A percentile compares a stretch with the other conserved stretches of the same genome.
Conservation (phyloP, 139 green algal species). For the Chlamydomonas sphaeroides region DNA sequence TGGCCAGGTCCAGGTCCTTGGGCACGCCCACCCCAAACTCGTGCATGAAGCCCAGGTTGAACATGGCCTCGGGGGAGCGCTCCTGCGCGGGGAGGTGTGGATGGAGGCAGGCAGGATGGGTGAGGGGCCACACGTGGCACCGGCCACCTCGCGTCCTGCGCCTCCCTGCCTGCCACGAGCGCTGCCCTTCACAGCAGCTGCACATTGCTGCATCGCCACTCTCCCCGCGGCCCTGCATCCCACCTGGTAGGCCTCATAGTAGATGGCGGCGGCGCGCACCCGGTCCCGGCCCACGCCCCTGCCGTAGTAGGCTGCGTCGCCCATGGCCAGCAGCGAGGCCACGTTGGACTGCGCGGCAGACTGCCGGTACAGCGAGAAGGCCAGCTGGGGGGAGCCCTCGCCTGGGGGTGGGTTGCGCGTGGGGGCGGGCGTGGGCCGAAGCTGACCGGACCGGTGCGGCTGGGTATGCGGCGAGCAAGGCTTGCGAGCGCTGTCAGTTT, state of each 20-base stretch:
- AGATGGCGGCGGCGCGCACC: conserved; percentile 58
- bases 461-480: not conserved
- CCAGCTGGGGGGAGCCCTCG: conserved; percentile 30
- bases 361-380: conserved; percentile 71
- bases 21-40: conserved; percentile 88
- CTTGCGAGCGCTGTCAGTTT: too few species aligned
- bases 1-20: conserved; percentile 63
- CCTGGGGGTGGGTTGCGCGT: not conserved
- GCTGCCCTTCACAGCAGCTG: too few species aligned
- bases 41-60: conserved; percentile 96
- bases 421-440: not conserved
- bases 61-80: conserved; percentile 82
- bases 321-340: conserved; percentile 78
- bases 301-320: conserved; percentile 92
- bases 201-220: too few species aligned
- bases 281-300: conserved; percentile 63
- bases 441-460: not conserved
- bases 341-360: conserved; percentile 84
- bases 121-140: too few species aligned
- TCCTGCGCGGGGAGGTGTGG: too few species aligned
- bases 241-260: conserved; percentile 66
- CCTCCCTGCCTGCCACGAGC: too few species aligned
- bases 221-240: too few species aligned
- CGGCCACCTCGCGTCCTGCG: too few species aligned
- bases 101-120: too few species aligned